phyloP scores from a whole-genome alignment of 495 filamentous ascomycete species.

The Penicillium goetzii region DNA sequence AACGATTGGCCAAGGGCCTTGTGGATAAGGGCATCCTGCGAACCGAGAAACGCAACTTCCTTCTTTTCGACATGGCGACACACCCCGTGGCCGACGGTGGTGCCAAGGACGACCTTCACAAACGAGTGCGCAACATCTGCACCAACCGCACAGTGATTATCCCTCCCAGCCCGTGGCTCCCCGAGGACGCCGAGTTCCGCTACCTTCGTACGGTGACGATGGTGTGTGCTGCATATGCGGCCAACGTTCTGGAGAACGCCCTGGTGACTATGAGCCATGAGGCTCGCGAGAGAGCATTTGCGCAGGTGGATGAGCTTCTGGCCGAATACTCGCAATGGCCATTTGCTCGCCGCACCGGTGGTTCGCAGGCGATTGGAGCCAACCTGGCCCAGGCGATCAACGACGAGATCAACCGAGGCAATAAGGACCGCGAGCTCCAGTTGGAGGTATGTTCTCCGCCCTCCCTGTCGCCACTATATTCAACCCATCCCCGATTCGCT shows the following conservation, averaged over 20 bases:
- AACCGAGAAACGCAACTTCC: constrained; percentile 98
- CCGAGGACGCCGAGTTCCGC: constrained; percentile 90
- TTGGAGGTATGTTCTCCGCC: constrained; percentile 70
- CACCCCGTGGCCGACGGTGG: constrained; percentile 97
- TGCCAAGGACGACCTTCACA: constrained; percentile 95
- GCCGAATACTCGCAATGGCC: constrained; percentile 97
- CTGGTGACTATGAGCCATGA: constrained; percentile 91
- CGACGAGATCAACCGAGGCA: constrained; percentile 81
- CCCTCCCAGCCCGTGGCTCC: constrained; percentile 78
- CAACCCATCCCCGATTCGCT: constrained; percentile 15
- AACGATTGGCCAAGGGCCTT: constrained; percentile 95
- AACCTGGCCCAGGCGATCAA: constrained; percentile 87
- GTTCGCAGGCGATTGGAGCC: constrained; percentile 80
- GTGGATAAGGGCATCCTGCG: constrained; percentile 98
- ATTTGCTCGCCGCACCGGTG: constrained; percentile 78
- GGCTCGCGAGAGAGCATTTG: constrained; percentile 88
- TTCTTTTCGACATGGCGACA: constrained; percentile 99
- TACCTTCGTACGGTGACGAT: constrained; percentile 90
- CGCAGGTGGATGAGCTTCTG: constrained; percentile 93
- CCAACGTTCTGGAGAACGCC: constrained; percentile 98
- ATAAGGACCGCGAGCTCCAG: constrained; percentile 92
- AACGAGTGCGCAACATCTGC: constrained; percentile 87
- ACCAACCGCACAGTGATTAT: constrained; percentile 94
- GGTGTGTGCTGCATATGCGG: constrained; percentile 97
- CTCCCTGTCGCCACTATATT: neutral